A percentile compares a stretch with the other conserved stretches of the same genome.
These are phyloP conservation scores for Aspergillus sp. DNA, from an alignment of 2,329 filamentous ascomycete species.

Conservation along the genomic window DNA sequence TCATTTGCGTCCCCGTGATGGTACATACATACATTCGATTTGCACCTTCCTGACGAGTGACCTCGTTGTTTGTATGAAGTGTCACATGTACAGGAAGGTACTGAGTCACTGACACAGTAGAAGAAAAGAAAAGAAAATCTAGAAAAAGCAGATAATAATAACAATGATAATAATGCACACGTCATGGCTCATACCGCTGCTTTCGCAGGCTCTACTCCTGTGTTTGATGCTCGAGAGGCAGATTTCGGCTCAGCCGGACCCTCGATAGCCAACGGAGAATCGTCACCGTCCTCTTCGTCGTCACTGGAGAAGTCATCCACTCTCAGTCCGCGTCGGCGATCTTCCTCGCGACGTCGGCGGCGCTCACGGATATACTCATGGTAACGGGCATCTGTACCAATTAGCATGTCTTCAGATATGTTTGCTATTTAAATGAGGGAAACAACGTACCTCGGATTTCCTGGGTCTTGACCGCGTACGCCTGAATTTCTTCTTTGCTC, in stretches of 20 bases:
- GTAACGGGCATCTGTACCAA: constrained; percentile 33
- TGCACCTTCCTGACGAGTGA: neutral
- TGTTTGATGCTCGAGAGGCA: constrained; percentile 2
- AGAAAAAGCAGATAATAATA: neutral
- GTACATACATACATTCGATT: neutral
- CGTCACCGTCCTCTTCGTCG: constrained; percentile 36
- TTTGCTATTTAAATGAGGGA: neutral
- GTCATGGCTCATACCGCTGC: neutral
- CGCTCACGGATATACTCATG: constrained; percentile 36
- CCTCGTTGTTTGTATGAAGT: neutral
- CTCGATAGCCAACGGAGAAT: constrained; percentile 32
- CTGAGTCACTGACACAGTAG: neutral
- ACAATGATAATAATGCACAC: neutral
- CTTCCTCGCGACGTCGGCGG: constrained; percentile 44
- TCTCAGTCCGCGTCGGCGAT: constrained; percentile 35
- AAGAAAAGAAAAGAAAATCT: neutral
- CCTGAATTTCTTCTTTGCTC: constrained; percentile 85
- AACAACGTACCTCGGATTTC: constrained; percentile 69
- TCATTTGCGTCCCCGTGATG: neutral
- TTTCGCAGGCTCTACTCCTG: constrained; percentile 5
- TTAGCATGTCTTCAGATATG: constrained; percentile 9
- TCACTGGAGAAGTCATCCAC: constrained; percentile 35
- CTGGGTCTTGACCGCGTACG: constrained; percentile 77
- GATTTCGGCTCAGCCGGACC: constrained; percentile 24
- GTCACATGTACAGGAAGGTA: neutral